Base-by-base conservation (phyloP, 768 basidiomycete species). In the Trametes elegans region DNA sequence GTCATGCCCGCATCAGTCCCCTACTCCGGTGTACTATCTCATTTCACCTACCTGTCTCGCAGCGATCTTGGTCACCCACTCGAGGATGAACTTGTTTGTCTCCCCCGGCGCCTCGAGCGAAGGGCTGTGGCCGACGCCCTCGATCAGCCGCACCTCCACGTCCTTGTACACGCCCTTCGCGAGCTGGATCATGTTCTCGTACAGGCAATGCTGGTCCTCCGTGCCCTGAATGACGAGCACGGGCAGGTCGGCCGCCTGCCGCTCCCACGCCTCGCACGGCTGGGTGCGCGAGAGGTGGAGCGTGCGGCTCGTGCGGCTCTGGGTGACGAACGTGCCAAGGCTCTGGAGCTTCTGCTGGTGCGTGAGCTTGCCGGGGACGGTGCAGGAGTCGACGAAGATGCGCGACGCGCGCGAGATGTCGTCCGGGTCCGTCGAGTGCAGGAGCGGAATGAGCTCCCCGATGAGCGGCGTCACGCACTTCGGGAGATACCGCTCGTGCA, bases 171-270 rank as follows among this genome's bases (percentile, higher is more conserved):
- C 21, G 35, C 29, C 44, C 45, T 42, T 51, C 44, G 36, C 54
- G 11, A 51, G 39, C 23, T 35, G 36, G 3, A 43, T 35, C 59
- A 60, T 38, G n/a, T 35, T 38, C 29, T 56, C 49, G 31, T 40
- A 36, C 21, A 47, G 3, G 18, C 49, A 56, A 28, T 56, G 54
- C 29, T 26, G 44, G 19, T 67, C 66, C 27, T 44, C 45, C 32
- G 32, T 48, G 13, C 66, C 66, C 35, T 65, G 64, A 3, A 67
- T 34, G n/a, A 67, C 31, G 23, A 65, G 49, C 21, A 59, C 53
- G 14, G 59, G 62, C 13, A 57, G 43, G 8, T 38, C 23, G 39
- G 45, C 47, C 28, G 59, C 50, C 19, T 53, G 56, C 49, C 48
- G 41, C 51, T 56, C 48, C 54, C 57, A 64, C 6, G 42, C 18